Percentiles rank a stretch among this genome's conserved stretches.
These are phyloP conservation scores for Cryptococcus deneoformans DNA, from an alignment of 1,284 basidiomycete species.

Conservation along the genomic window DNA sequence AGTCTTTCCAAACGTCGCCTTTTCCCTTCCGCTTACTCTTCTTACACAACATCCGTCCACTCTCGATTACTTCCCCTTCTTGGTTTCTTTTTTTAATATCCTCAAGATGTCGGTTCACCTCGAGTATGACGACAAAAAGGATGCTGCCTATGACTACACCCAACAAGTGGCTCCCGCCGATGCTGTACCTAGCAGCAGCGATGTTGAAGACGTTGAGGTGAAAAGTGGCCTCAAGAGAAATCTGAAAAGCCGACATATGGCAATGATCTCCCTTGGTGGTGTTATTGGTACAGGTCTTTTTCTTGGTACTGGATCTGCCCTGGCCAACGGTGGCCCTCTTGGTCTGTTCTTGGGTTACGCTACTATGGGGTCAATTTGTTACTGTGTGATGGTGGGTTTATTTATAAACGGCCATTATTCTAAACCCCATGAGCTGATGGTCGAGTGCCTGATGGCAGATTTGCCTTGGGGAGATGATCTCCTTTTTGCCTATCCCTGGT, in stretches of 20 bases:
- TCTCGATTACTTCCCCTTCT: too few relatives aligned
- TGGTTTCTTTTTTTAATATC: too few relatives aligned
- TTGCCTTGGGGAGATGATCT: conserved; percentile 52
- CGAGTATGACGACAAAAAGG: conserved; percentile 19
- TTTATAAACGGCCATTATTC: too few relatives aligned
- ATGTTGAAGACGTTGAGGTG: not conserved
- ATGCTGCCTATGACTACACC: conserved; percentile 4
- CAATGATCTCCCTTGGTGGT: conserved; percentile 26
- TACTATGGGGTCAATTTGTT: conserved; percentile 46
- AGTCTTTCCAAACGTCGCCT: too few relatives aligned
- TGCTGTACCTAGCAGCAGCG: not conserved
- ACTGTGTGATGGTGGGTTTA: conserved; percentile 41
- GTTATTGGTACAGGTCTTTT: conserved; percentile 25
- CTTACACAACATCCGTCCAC: too few relatives aligned
- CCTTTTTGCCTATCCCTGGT: conserved; percentile 54
- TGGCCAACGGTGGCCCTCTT: conserved; percentile 50
- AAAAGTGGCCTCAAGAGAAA: conserved; percentile 19
- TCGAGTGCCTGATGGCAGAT: conserved; percentile 26
- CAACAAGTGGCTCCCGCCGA: not conserved
- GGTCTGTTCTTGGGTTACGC: conserved; percentile 48
- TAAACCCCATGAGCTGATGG: not conserved
- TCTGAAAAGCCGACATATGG: conserved; percentile 25
- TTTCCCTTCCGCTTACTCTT: too few relatives aligned
- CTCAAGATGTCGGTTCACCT: not conserved
- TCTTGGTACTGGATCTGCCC: conserved; percentile 22